These are phyloP conservation scores for Isabelozyma pseudorhagii DNA, from an alignment of 805 yeast genomes.

Conservation along the genomic window DNA sequence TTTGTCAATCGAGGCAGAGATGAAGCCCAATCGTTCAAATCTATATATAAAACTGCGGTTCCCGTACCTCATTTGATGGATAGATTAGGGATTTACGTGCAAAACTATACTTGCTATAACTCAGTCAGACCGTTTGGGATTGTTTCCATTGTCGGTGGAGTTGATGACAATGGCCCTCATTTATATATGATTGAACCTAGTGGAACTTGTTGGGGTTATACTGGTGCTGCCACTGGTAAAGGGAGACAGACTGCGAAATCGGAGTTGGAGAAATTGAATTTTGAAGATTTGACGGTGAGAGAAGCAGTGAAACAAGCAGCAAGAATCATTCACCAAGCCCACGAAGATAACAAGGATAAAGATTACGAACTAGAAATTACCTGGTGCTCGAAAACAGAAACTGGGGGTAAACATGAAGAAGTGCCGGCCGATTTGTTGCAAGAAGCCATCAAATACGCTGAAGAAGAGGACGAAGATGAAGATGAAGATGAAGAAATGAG, in stretches of 20 bases:
- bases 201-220: slow-evolving; percentile 96
- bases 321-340: slow-evolving; percentile 86
- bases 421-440: slow-evolving; percentile 77
- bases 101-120: slow-evolving; percentile 91
- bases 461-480: slow-evolving; percentile 77
- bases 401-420: slow-evolving; percentile 73
- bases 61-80: slow-evolving; percentile 80
- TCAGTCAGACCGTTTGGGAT: slow-evolving; percentile 98
- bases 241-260: slow-evolving; percentile 98
- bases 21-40: slow-evolving; percentile 78
- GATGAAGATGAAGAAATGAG: slow-evolving; percentile 50
- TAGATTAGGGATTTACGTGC: slow-evolving; percentile 86
- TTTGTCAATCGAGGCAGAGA: slow-evolving; percentile 89
- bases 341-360: slow-evolving; percentile 96
- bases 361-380: slow-evolving; percentile 93
- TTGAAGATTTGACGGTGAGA: slow-evolving; percentile 61
- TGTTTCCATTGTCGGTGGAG: slow-evolving; percentile 89
- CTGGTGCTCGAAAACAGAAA: slow-evolving; percentile 78
- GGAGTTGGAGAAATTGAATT: slow-evolving; percentile 87
- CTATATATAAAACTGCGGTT: slow-evolving; percentile 71
- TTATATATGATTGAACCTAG: slow-evolving; percentile 97
- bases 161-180: slow-evolving; percentile 87
- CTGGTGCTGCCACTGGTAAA: slow-evolving; percentile 96
- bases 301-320: slow-evolving; percentile 96
- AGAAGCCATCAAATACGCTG: slow-evolving; percentile 83